Conservation (phyloP, 78 protist species). For the Cavenderia fasciculata region DNA sequence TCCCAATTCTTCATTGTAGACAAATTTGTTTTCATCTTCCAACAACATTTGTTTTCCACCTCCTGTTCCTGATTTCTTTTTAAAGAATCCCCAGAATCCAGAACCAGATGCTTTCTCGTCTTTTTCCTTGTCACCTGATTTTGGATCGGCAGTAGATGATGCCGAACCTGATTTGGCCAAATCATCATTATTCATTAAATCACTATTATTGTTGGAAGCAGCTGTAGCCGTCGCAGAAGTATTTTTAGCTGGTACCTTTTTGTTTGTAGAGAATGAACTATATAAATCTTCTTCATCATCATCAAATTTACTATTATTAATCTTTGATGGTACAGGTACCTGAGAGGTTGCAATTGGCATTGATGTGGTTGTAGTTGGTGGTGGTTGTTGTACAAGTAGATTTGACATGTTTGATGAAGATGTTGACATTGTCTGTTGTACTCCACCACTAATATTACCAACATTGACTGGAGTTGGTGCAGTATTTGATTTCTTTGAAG, state of each 20-base stretch:
- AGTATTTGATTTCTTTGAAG: background rate
- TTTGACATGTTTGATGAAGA: background rate
- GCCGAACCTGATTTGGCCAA: too few species aligned
- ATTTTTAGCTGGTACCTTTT: too few species aligned
- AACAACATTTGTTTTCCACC: slow-evolving; percentile 32
- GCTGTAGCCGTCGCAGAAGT: background rate
- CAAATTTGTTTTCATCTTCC: slow-evolving; percentile 4
- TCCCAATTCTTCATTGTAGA: slow-evolving; percentile 26
- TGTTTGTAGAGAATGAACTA: slow-evolving; percentile 53
- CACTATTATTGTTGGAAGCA: background rate
- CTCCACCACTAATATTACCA: too few species aligned
- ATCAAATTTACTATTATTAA: background rate
- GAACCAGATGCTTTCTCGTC: slow-evolving; percentile 13
- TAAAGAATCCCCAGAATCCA: slow-evolving; percentile 3
- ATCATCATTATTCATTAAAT: too few species aligned
- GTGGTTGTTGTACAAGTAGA: background rate
- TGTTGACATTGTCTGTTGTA: too few species aligned
- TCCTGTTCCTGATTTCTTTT: background rate
- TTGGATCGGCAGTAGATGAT: background rate
- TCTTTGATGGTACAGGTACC: background rate
- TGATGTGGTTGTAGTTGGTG: background rate
- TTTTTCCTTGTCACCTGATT: background rate
- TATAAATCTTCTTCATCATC: slow-evolving; percentile 74
- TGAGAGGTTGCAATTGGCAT: background rate
- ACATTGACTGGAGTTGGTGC: slow-evolving; percentile 17